Conservation (phyloP, 2,329 filamentous ascomycete genomes). For the Ceratocystiopsis sp. region DNA sequence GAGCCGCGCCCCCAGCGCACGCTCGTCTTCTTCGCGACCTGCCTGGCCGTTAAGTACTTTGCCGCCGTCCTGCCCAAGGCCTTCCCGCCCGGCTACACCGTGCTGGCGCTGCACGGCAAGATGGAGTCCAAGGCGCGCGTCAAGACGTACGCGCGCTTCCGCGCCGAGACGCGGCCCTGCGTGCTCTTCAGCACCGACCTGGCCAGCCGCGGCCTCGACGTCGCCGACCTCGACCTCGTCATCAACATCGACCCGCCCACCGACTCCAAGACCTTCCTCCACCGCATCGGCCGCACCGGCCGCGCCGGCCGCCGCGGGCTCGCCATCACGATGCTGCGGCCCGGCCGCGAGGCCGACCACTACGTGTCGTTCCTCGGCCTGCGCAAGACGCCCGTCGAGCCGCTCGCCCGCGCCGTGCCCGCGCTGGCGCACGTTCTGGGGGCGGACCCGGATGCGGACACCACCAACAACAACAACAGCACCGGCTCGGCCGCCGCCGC, state of each 20-base stretch:
- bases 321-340: slow-evolving; percentile 70
- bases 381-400: slow-evolving; percentile 66
- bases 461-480: too few relatives aligned
- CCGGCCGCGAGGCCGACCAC: slow-evolving; percentile 64
- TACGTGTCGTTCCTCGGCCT: slow-evolving; percentile 78
- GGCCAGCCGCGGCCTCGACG: slow-evolving; percentile 76
- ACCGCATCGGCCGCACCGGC: slow-evolving; percentile 78
- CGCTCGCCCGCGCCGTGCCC: slow-evolving; percentile 38
- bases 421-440: slow-evolving; percentile 29
- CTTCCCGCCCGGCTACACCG: slow-evolving; percentile 47
- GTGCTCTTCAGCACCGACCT: slow-evolving; percentile 84
- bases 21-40: slow-evolving; percentile 87
- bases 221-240: slow-evolving; percentile 80
- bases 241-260: slow-evolving; percentile 71
- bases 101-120: slow-evolving; percentile 82
- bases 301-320: slow-evolving; percentile 75
- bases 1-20: slow-evolving; percentile 64
- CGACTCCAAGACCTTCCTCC: slow-evolving; percentile 89
- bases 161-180: slow-evolving; percentile 55
- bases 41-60: slow-evolving; percentile 90
- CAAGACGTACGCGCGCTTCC: slow-evolving; percentile 72
- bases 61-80: slow-evolving; percentile 59
- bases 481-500: neutral
- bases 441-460: neutral
- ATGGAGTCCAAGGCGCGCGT: slow-evolving; percentile 74